These are phyloP conservation scores for Fusarium paranaense DNA, from an alignment of 2,329 filamentous ascomycete species.

Conservation along the genomic window DNA sequence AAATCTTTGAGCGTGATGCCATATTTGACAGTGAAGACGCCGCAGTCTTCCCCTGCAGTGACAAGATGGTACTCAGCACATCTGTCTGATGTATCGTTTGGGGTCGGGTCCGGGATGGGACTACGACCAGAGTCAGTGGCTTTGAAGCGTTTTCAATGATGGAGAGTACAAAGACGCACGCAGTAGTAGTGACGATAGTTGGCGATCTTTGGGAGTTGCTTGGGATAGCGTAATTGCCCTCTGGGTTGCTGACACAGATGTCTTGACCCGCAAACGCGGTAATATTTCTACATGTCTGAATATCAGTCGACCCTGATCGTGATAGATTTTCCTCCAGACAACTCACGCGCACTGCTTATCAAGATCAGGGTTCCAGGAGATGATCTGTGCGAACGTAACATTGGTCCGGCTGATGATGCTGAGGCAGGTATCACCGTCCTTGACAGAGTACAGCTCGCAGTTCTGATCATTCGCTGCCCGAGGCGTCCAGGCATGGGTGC, in stretches of 20 bases:
- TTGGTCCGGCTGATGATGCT: neutral
- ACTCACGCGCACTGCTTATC: neutral
- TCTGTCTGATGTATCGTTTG: conserved; percentile 2
- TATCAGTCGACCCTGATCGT: neutral
- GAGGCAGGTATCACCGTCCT: neutral
- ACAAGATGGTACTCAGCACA: conserved; percentile 10
- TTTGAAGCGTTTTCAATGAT: neutral
- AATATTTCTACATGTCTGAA: neutral
- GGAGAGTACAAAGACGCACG: neutral
- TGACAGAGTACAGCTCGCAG: neutral
- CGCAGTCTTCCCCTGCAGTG: conserved; percentile 2
- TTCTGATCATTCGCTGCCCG: neutral
- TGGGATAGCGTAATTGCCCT: neutral
- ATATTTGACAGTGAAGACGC: conserved; percentile 7
- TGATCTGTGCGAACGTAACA: neutral
- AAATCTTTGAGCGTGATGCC: neutral
- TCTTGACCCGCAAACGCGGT: neutral
- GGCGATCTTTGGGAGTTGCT: neutral
- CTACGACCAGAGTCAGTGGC: neutral
- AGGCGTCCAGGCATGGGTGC: neutral
- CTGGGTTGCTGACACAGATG: neutral
- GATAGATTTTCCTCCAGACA: neutral
- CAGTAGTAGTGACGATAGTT: neutral
- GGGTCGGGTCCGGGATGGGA: neutral
- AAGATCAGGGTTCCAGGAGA: neutral